Percentiles rank a stretch among this genome's conserved stretches.
phyloP scores from a whole-genome alignment of 2,329 filamentous ascomycete species.

The Cladosporium sp. region DNA sequence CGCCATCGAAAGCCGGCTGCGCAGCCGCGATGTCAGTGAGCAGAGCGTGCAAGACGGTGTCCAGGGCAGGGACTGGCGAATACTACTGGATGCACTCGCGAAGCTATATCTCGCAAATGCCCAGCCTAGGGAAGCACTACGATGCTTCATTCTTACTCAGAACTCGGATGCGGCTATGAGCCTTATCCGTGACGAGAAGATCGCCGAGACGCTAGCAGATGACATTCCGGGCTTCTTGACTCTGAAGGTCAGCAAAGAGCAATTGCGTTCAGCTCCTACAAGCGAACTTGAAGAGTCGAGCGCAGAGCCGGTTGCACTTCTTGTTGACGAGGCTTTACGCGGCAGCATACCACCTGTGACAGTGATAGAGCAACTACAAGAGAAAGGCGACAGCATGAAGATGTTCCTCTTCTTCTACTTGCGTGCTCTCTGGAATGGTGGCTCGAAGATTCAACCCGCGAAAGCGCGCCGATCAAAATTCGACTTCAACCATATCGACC shows the following conservation, averaged over 20 bases:
- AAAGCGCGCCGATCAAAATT: slow-evolving; percentile 30
- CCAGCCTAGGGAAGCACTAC: slow-evolving; percentile 78
- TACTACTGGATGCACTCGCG: slow-evolving; percentile 83
- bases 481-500: slow-evolving; percentile 43
- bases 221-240: slow-evolving; percentile 88
- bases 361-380: slow-evolving; percentile 76
- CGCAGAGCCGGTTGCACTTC: slow-evolving; percentile 77
- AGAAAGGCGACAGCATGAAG: slow-evolving; percentile 59
- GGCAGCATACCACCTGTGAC: slow-evolving; percentile 77
- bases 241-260: slow-evolving; percentile 75
- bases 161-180: slow-evolving; percentile 88
- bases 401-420: slow-evolving; percentile 93
- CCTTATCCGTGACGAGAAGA: slow-evolving; percentile 81
- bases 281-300: slow-evolving; percentile 77
- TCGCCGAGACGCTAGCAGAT: slow-evolving; percentile 86
- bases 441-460: slow-evolving; percentile 35
- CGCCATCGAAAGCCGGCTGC: slow-evolving; percentile 79
- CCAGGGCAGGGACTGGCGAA: slow-evolving; percentile 75
- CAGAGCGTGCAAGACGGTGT: slow-evolving; percentile 75
- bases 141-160: slow-evolving; percentile 85
- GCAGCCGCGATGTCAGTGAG: slow-evolving; percentile 71
- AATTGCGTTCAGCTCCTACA: slow-evolving; percentile 65
- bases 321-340: slow-evolving; percentile 88
- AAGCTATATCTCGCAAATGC: slow-evolving; percentile 82
- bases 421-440: slow-evolving; percentile 77